phyloP scores from a whole-genome alignment of 306 rosid species.

The Trifolium repens region DNA sequence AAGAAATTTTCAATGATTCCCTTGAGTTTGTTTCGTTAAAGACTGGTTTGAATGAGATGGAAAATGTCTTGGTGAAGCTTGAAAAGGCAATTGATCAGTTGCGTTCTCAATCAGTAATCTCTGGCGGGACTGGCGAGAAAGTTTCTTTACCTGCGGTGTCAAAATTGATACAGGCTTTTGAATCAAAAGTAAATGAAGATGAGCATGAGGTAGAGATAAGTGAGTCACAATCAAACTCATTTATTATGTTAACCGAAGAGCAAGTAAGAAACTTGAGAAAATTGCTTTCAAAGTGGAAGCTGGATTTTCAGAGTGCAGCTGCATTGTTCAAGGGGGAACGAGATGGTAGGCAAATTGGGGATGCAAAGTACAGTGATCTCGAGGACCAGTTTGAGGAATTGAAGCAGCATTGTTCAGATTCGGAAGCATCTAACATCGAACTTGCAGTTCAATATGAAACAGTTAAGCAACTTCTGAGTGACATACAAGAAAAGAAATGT shows the following conservation, averaged over 20 bases:
- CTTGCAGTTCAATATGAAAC: constrained; percentile 76
- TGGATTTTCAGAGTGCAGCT: constrained; percentile 61
- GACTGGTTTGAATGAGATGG: constrained; percentile 61
- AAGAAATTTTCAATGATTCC: constrained; percentile 56
- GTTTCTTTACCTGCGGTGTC: constrained; percentile 64
- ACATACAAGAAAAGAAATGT: constrained; percentile 54
- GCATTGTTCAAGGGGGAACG: constrained; percentile 64
- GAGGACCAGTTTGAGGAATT: constrained; percentile 60
- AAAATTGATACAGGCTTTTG: constrained; percentile 89
- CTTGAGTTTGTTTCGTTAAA: constrained; percentile 62
- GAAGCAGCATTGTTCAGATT: constrained; percentile 60
- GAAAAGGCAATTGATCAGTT: constrained; percentile 63
- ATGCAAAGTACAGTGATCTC: constrained; percentile 53
- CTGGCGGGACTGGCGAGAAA: constrained; percentile 53
- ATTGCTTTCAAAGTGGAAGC: constrained; percentile 59
- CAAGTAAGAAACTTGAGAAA: constrained; percentile 62
- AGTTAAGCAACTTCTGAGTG: constrained; percentile 57
- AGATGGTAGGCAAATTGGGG: constrained; percentile 56
- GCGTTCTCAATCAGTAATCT: constrained; percentile 52
- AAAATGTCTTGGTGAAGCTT: constrained; percentile 62
- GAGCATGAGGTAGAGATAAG: constrained; percentile 61
- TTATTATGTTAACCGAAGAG: constrained; percentile 51
- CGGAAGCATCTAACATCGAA: constrained; percentile 76
- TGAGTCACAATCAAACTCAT: constrained; percentile 53
- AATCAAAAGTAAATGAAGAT: constrained; percentile 63